Conservation (phyloP, 768 basidiomycete genomes). For the Daedaleopsis nitida region DNA sequence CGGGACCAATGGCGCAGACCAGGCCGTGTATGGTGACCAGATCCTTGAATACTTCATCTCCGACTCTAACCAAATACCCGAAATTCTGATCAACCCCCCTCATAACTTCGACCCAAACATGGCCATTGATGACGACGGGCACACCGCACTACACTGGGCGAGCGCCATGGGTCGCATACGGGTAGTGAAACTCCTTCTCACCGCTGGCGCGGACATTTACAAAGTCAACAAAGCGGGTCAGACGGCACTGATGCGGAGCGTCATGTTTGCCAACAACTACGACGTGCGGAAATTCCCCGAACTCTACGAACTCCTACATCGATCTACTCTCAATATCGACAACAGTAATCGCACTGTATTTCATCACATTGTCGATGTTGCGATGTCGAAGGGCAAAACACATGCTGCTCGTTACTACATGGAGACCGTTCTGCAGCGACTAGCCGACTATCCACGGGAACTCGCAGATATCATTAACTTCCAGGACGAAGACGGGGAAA, state of each 20-base stretch:
- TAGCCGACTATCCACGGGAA: conserved; percentile 93
- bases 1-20: conserved; percentile 45
- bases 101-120: conserved; percentile 93
- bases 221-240: conserved; percentile 96
- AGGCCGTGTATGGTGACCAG: conserved; percentile 87
- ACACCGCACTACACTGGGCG: conserved; percentile 97
- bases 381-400: conserved; percentile 96
- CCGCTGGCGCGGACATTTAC: conserved; percentile 95
- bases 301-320: conserved; percentile 93
- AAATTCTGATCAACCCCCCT: conserved; percentile 84
- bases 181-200: conserved; percentile 90
- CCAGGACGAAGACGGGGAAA: conserved; percentile 98
- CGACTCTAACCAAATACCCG: conserved; percentile 90
- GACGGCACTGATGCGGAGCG: conserved; percentile 96
- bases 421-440: conserved; percentile 88
- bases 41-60: conserved; percentile 99
- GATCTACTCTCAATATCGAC: conserved; percentile 99
- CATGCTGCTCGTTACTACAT: conserved; percentile 99
- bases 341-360: conserved; percentile 97
- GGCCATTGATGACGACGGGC: conserved; percentile 97
- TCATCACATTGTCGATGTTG: conserved; percentile 96
- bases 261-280: conserved; percentile 99
- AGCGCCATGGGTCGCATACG: conserved; percentile 98
- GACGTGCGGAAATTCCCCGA: conserved; percentile 99
- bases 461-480: conserved; percentile 98